Conservation (phyloP, 2,329 filamentous ascomycete species). For the Microcyclosporella mali region DNA sequence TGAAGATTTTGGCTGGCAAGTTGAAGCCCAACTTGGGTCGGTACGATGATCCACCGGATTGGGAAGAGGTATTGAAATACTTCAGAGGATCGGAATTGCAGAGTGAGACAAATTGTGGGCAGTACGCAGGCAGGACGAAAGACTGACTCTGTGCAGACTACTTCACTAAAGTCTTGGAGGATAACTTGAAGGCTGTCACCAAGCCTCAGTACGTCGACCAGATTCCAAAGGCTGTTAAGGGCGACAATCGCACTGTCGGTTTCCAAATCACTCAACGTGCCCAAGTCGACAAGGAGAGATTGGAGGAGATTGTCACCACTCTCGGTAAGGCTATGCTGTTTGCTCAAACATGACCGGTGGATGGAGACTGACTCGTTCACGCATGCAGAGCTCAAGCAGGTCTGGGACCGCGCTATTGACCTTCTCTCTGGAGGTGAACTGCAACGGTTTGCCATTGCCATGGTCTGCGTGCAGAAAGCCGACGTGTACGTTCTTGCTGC, state of each 20-base stretch:
- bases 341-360: neutral
- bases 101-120: conserved; percentile 52
- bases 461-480: conserved; percentile 90
- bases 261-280: conserved; percentile 69
- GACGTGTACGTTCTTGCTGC: conserved; percentile 58
- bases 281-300: conserved; percentile 62
- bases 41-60: conserved; percentile 94
- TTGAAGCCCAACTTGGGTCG: conserved; percentile 95
- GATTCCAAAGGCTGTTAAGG: conserved; percentile 86
- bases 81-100: conserved; percentile 97
- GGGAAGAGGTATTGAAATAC: conserved; percentile 98
- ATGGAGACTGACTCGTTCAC: neutral
- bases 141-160: conserved; percentile 59
- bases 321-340: conserved; percentile 47
- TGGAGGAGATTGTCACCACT: conserved; percentile 73
- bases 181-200: conserved; percentile 93
- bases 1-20: conserved; percentile 98
- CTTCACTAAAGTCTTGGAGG: conserved; percentile 96
- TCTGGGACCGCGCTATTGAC: conserved; percentile 84
- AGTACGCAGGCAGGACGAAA: conserved; percentile 9
- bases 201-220: conserved; percentile 99
- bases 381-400: conserved; percentile 67
- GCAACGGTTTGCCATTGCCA: conserved; percentile 94
- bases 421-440: conserved; percentile 94
- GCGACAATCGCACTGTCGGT: conserved; percentile 66